Percentiles rank a stretch among this genome's conserved stretches.
Conservation (phyloP, 305 asterid species). For the Ajuga reptans region DNA sequence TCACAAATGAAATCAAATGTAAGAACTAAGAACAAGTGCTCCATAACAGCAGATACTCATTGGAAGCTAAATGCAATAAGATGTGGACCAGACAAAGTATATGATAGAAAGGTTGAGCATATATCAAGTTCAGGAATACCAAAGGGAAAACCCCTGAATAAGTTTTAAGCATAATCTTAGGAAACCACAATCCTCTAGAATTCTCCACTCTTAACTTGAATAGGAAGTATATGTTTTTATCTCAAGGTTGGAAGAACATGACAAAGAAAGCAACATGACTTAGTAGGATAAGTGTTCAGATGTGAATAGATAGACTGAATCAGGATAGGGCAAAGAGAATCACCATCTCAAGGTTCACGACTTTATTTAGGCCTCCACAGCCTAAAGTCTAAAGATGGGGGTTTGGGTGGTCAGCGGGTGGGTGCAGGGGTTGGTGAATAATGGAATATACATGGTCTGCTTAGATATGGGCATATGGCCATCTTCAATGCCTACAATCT, state of each 20-base stretch:
- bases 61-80: slow-evolving; percentile 14
- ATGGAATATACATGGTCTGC: not conserved
- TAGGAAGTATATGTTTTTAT: not conserved
- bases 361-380: not conserved
- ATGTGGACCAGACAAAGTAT: slow-evolving; percentile 18
- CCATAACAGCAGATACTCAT: slow-evolving; percentile 7
- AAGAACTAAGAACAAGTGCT: slow-evolving; percentile 17
- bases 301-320: not conserved
- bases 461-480: not conserved
- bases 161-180: not conserved
- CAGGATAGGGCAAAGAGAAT: not conserved
- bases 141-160: slow-evolving; percentile 3
- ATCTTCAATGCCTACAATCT: not conserved
- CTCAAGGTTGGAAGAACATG: not conserved
- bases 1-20: slow-evolving; percentile 25
- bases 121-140: not conserved
- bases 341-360: not conserved
- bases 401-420: not conserved
- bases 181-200: slow-evolving; percentile 7
- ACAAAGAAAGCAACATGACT: slow-evolving; percentile 14
- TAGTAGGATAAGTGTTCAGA: not conserved
- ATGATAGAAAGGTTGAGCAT: not conserved
- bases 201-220: not conserved
- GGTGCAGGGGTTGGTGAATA: not conserved
- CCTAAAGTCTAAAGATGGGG: not conserved